Conservation (phyloP, 108 stramenopile species). For the Fragilariopsis cylindrus region DNA sequence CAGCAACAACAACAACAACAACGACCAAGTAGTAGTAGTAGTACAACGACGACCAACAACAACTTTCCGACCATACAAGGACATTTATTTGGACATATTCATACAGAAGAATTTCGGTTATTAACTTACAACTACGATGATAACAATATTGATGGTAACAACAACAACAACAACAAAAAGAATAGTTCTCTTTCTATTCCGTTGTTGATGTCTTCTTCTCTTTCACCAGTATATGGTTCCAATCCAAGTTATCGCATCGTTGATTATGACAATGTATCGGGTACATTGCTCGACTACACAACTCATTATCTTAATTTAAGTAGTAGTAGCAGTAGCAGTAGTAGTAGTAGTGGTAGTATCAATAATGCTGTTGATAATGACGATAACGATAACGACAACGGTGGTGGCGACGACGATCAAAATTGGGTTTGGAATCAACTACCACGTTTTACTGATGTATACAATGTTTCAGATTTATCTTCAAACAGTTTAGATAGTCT, state of each 20-base stretch:
- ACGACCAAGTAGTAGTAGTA: neutral
- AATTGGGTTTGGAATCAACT: neutral
- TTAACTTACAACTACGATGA: conserved; percentile 16
- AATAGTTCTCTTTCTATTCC: conserved; percentile 23
- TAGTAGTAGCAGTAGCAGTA: neutral
- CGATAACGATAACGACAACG: neutral
- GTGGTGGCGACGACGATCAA: neutral
- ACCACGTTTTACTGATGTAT: conserved; percentile 4
- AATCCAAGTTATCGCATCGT: conserved; percentile 68
- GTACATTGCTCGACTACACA: conserved; percentile 31
- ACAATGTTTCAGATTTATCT: conserved; percentile 7
- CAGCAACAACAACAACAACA: conserved; percentile 6
- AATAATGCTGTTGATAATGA: neutral
- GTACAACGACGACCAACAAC: neutral
- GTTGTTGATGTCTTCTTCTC: conserved; percentile 47
- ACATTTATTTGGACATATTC: conserved; percentile 75
- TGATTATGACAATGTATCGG: conserved; percentile 28
- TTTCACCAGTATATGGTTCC: conserved; percentile 69
- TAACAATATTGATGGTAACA: neutral
- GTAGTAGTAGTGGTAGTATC: neutral
- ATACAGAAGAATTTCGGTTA: conserved; percentile 75
- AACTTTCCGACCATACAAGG: conserved; percentile 40
- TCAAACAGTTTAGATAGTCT: neutral
- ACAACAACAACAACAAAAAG: neutral
- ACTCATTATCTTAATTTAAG: conserved; percentile 33